A percentile compares a stretch with the other conserved stretches of the same genome.
Evolutionary conservation across 2,329 filamentous ascomycete genomes (phyloP).

Genomic region (Penicillium sp.): DNA sequence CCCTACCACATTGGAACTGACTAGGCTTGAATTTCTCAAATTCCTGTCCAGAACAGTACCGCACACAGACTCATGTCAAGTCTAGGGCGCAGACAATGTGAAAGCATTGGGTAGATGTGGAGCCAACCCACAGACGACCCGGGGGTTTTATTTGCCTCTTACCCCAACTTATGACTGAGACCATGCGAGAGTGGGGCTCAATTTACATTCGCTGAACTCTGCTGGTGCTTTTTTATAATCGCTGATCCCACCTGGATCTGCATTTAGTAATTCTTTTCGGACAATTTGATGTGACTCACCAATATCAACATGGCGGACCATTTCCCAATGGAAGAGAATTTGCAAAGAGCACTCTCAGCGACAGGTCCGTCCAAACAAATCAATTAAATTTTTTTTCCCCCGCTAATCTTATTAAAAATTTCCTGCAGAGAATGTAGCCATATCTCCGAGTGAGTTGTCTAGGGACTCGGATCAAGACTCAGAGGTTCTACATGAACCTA

Average conservation of each 20-base stretch:
- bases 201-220: slow-evolving; percentile 5
- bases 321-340: slow-evolving; percentile 16
- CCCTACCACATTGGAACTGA: slow-evolving; percentile 14
- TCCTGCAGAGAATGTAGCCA: slow-evolving; percentile 9
- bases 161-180: slow-evolving; percentile 9
- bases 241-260: slow-evolving; percentile 11
- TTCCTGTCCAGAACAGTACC: slow-evolving; percentile 9
- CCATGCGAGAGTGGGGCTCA: slow-evolving; percentile 13
- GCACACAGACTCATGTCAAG: slow-evolving; percentile 10
- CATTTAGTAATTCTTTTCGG: slow-evolving; percentile 1
- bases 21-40: slow-evolving; percentile 9
- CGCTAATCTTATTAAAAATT: background rate
- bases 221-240: slow-evolving; percentile 7
- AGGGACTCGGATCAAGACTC: slow-evolving; percentile 17
- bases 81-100: slow-evolving; percentile 12
- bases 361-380: background rate
- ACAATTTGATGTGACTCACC: background rate
- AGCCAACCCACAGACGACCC: slow-evolving; percentile 12
- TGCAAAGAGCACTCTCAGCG: slow-evolving; percentile 12
- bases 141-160: slow-evolving; percentile 15
- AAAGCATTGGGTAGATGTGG: slow-evolving; percentile 15
- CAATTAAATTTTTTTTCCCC: background rate
- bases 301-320: slow-evolving; percentile 17
- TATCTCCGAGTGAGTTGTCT: slow-evolving; percentile 12
- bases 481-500: slow-evolving; percentile 23